Evolutionary conservation across 495 filamentous ascomycete genomes (phyloP), one percentile per base, ranked within the genome.

Genomic region (Hypomontagnella submonticulosa): DNA sequence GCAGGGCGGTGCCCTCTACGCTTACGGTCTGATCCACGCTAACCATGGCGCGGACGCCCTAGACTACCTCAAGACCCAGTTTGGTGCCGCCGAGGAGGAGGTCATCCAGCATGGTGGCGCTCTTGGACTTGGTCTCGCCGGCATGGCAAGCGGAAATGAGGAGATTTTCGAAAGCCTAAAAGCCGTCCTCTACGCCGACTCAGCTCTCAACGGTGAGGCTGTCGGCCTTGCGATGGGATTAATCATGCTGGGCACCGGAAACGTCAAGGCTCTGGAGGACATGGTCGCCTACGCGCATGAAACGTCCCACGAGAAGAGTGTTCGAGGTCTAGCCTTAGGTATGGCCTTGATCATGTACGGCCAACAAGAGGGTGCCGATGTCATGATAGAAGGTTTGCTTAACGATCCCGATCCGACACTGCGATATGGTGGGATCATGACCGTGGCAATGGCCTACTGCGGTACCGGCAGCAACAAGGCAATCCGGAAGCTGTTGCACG

Each of bases 341-440:
- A 98, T 99, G 92, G 92, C 96, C 34, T 81, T 99, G 60, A 97
- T 98, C 79, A 99, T 97, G 94, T 98, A 94, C 69, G 92, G 90
- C 30, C 89, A 92, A 40, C 93, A 98, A 77, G 96, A 98, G 73
- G 90, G 88, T 52, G 96, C 95, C 4, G 96, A 99, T 77, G 90
- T 92, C 69, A 84, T 97, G 66, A 96, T 97, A 67, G 93, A 94
- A 70, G 92, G 92, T 48, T 88, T 99, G 9, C 81, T 99, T 36
- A 92, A 91, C 62, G 96, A 98, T 67, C 92, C 95, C 3, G 95
- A 99, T 70, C 92, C 95, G 65, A 92, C 91, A 20, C 81, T 99
- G 49, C 87, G 96, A 59, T 99, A 99, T 70, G 96, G 96, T 69
- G 96, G 96, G 81, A 97, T 99, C 72, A 93, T 97, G 88, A 97